phyloP scores from a whole-genome alignment of 129 eudicot genomes.

The Pseudognaphalium luteoalbum region DNA sequence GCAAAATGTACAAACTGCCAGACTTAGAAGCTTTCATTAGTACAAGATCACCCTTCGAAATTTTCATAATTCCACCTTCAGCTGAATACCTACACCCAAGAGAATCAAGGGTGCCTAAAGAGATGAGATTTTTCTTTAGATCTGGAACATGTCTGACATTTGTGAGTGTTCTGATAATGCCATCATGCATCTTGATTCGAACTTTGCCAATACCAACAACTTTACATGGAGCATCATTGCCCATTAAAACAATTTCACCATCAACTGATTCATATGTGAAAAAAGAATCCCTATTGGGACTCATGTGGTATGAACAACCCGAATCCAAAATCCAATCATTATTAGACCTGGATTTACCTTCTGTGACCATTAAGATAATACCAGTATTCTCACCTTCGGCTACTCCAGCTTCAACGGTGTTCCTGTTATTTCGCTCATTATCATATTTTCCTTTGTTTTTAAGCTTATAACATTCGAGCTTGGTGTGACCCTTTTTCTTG shows the following conservation, averaged over 20 bases:
- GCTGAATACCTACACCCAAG: neutral
- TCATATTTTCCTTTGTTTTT: neutral
- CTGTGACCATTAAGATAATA: too few species aligned
- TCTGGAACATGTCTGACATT: neutral
- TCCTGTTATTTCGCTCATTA: neutral
- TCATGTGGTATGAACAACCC: too few species aligned
- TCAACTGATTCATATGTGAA: too few species aligned
- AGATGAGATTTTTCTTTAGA: neutral
- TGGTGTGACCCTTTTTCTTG: neutral
- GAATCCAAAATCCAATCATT: too few species aligned
- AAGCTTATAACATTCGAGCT: neutral
- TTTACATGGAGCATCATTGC: too few species aligned
- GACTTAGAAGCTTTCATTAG: neutral
- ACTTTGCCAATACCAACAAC: neutral
- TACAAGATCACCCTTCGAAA: neutral
- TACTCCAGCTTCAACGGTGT: too few species aligned
- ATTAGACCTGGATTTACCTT: too few species aligned
- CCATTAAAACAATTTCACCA: too few species aligned
- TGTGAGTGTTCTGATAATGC: neutral
- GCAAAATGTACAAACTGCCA: too few species aligned
- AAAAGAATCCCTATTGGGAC: too few species aligned
- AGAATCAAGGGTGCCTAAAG: neutral
- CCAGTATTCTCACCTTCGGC: too few species aligned
- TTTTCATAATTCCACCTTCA: neutral
- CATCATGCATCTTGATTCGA: neutral